Base-by-base conservation (phyloP, 1,284 basidiomycete species). In the Malassezia restricta region DNA sequence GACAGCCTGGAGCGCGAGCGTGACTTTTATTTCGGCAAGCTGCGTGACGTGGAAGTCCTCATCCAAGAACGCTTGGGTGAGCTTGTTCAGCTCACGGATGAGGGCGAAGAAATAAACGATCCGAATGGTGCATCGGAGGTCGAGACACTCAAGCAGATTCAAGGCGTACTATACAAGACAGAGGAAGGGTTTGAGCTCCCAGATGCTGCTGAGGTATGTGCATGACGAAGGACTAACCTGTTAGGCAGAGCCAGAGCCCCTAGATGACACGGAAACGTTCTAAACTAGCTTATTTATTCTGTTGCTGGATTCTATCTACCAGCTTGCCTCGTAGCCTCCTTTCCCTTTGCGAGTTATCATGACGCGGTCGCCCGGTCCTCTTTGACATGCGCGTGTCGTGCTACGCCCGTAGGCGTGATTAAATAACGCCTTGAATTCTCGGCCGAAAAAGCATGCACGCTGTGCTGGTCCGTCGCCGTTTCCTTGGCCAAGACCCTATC, bases 21-120 rank as follows among this genome's bases (percentile, higher is more conserved):
- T 40, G 91, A 96, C 75, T 98, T 98, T 75, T 98, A 98, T 77
- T 98, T 96, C 76, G 83, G 85, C 66, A 98, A 96, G 54, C 56
- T 72, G 8, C 61, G 68, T 14, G 86, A 92, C 62, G 96, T 99
- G 65, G 92, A 99, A 76, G 86, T 96, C 59, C 77, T 96, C 20
- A 86, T 87, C 3, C 74, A 71, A 37, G 75, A 74, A 17, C 61
- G 75, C 14, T 61, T 76, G 41, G 62, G 68, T 30, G 53, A 66
- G 15, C 47, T 66, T 9, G 0, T 41, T 24, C 42, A 17, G 11
- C 35, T 37, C 1, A 30, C 30, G 6, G 31, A 40, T 8, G 56
- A 57, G 3, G 33, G 39, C 30, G 51, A 58, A 11, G 53, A 57
- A 6, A 40, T 50, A 3, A 24, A 29, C 5, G 52, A 54, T 15